These are phyloP conservation scores for Reticulascus tulasneorum DNA, from an alignment of 2,329 filamentous ascomycete species.

Conservation along the genomic window DNA sequence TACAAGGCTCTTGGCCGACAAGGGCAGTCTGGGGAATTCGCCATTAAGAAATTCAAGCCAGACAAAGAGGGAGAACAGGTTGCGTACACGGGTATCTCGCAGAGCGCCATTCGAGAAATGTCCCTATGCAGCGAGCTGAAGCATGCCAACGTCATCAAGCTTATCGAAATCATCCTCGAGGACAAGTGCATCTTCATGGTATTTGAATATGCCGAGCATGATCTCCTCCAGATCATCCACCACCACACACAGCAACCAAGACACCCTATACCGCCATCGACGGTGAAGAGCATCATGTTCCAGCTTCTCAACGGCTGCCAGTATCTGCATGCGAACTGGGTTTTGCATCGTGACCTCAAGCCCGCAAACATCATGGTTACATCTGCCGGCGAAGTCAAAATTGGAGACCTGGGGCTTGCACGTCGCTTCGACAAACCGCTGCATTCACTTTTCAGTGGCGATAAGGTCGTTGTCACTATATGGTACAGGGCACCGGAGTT, in stretches of 20 bases:
- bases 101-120: constrained; percentile 97
- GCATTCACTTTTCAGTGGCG: constrained; percentile 85
- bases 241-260: constrained; percentile 89
- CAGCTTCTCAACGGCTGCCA: constrained; percentile 92
- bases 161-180: constrained; percentile 94
- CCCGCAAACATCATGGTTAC: constrained; percentile 99
- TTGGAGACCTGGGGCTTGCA: constrained; percentile 89
- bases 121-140: constrained; percentile 88
- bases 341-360: constrained; percentile 93
- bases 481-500: constrained; percentile 98
- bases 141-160: constrained; percentile 83
- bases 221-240: constrained; percentile 95
- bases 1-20: constrained; percentile 87
- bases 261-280: constrained; percentile 81
- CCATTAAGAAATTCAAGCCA: constrained; percentile 99
- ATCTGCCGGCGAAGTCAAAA: constrained; percentile 82
- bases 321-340: constrained; percentile 95
- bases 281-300: constrained; percentile 91
- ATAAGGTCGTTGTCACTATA: constrained; percentile 98
- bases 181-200: constrained; percentile 99
- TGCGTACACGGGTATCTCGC: constrained; percentile 95
- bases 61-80: constrained; percentile 96
- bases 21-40: constrained; percentile 76
- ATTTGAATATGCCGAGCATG: constrained; percentile 97
- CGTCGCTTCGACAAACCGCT: constrained; percentile 91